Conservation (phyloP, 2,329 filamentous ascomycete species). For the Ascochyta lentis region DNA sequence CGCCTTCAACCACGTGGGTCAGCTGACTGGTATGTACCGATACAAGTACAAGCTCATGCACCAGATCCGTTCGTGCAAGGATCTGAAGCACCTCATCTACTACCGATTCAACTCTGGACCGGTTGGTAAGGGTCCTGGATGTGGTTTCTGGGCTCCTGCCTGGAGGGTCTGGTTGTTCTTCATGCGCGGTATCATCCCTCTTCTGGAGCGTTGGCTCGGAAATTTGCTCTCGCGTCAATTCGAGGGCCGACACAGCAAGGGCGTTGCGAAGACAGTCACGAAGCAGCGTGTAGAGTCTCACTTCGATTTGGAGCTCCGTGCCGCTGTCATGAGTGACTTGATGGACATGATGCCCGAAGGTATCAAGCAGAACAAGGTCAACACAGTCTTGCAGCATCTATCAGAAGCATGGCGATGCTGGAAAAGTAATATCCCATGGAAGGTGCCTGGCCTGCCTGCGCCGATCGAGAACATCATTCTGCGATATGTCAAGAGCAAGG, state of each 20-base stretch:
- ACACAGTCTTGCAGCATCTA: constrained; percentile 94
- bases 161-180: constrained; percentile 99
- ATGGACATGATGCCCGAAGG: constrained; percentile 99
- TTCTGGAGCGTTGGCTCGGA: constrained; percentile 95
- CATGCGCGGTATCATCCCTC: constrained; percentile 96
- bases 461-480: constrained; percentile 99
- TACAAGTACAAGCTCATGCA: constrained; percentile 99
- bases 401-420: constrained; percentile 99
- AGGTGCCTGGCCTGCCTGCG: constrained; percentile 93
- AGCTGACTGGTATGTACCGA: constrained; percentile 98
- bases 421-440: constrained; percentile 99
- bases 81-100: constrained; percentile 98
- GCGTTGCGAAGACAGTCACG: constrained; percentile 97
- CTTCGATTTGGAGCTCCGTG: constrained; percentile 94
- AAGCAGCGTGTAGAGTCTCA: constrained; percentile 99
- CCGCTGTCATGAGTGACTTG: constrained; percentile 97
- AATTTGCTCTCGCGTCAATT: constrained; percentile 97
- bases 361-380: constrained; percentile 99
- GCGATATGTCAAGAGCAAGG: constrained; percentile 98
- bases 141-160: constrained; percentile 98
- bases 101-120: constrained; percentile 98
- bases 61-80: constrained; percentile 98
- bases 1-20: constrained; percentile 98
- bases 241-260: constrained; percentile 97
- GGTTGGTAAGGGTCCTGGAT: constrained; percentile 96